Base-by-base conservation (phyloP, 1,139 yeast species). In the Candida glucosophila region DNA sequence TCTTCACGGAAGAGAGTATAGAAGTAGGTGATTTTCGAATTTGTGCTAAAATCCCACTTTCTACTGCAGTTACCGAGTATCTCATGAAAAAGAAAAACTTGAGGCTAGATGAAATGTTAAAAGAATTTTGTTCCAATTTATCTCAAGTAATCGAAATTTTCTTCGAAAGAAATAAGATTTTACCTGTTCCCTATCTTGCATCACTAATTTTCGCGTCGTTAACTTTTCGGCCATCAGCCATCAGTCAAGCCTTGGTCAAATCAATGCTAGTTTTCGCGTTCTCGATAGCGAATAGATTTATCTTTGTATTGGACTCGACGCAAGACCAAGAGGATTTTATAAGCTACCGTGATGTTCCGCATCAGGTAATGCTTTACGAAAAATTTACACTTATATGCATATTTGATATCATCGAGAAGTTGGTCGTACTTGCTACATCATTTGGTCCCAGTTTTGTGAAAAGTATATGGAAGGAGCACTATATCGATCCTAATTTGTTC, bases 211-310 rank as follows among this genome's bases (percentile, higher is more conserved):
- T 71, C 34, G 71, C 72, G 28, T 43, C 74, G 2, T 47, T 76
- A 8, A 58, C 52, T 22, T 77, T 73, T 43, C 58, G 77, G 34
- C 74, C 79, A 0, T 63, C 68, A 26, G 83, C 83, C 0, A 57
- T 74, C 5, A 52, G 52, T 19, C 42, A 47, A 15, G 30, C 44
- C 4, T 49, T 71, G 29, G 38, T 53, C 27, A 16, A 34, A 10
- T 22, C 27, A 4, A 31, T 58, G 19, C 31, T 53, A 5, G 31
- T 27, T 8, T 31, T 31, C 16, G 31, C 52, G n/a, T 38, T 47
- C 11, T 27, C 27, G 3, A 34, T 59, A 3, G 39, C 53, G 13
- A 25, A 29, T 6, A 30, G 36, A 9, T 41, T 45, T 13, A 37
- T 48, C 2, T 49, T 43, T 28, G 43, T 56, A 15, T 37, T 58